Evolutionary conservation across 2,329 filamentous ascomycete species (phyloP).

Genomic region (Podosphaera leucotricha): DNA sequence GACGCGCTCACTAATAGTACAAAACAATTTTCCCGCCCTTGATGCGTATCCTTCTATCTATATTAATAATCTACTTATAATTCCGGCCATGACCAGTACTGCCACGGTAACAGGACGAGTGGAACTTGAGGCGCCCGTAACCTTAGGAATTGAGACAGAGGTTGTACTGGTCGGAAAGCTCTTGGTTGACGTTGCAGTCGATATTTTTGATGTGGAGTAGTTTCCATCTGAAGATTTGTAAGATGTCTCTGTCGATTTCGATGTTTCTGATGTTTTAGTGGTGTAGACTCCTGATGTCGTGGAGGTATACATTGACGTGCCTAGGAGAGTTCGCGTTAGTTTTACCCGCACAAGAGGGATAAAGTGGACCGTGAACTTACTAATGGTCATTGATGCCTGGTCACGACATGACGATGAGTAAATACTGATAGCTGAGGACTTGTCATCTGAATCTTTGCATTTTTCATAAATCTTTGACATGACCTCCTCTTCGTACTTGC

Average conservation of each 20-base stretch:
- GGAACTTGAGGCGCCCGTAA: neutral
- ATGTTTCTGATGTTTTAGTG: too few species aligned
- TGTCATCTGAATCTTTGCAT: slow-evolving; percentile 4
- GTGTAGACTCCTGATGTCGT: neutral
- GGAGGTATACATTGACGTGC: neutral
- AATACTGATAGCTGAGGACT: slow-evolving; percentile 5
- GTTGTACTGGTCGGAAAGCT: too few species aligned
- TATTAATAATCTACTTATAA: neutral
- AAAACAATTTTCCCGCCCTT: too few species aligned
- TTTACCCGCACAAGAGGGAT: too few species aligned
- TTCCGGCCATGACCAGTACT: neutral
- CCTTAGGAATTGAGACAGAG: neutral
- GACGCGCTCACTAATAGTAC: too few species aligned
- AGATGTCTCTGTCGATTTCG: too few species aligned
- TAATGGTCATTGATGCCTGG: slow-evolving; percentile 5
- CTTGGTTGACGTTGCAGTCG: neutral
- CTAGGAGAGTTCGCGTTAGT: neutral
- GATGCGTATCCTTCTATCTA: neutral
- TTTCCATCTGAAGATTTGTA: too few species aligned
- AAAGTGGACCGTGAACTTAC: slow-evolving; percentile 2
- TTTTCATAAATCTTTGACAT: slow-evolving; percentile 5
- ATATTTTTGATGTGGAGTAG: too few species aligned
- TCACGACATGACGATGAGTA: slow-evolving; percentile 8
- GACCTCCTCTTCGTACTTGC: slow-evolving; percentile 3
- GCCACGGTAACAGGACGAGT: neutral